A percentile compares a stretch with the other conserved stretches of the same genome.
phyloP scores from a whole-genome alignment of 139 green algal genomes.

The Micromonas commoda region DNA sequence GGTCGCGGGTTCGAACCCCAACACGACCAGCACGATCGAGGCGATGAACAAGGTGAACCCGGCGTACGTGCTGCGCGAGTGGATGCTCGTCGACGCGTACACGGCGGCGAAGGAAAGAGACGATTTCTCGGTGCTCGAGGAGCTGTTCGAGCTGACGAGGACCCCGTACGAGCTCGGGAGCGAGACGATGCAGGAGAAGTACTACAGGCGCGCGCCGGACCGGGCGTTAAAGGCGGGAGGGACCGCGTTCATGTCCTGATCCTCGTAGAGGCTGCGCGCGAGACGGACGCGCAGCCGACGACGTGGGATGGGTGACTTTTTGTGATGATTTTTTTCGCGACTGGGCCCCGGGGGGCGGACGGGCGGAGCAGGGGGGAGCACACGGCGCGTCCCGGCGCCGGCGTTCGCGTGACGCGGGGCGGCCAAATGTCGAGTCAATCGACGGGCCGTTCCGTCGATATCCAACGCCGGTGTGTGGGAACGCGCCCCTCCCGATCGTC shows the following conservation, averaged over 20 bases:
- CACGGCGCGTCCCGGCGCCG: too few relatives aligned
- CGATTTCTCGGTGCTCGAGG: constrained; percentile 31
- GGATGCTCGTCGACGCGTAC: constrained; percentile 37
- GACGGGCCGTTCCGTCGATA: too few relatives aligned
- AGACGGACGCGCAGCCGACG: neutral
- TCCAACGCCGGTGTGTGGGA: too few relatives aligned
- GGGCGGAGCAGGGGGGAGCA: too few relatives aligned
- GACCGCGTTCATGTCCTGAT: constrained; percentile 37
- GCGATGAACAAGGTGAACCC: constrained; percentile 30
- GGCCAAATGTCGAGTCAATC: too few relatives aligned
- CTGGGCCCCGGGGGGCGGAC: too few relatives aligned
- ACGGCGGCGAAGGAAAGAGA: constrained; percentile 7
- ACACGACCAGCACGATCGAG: neutral
- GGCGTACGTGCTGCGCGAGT: constrained; percentile 37
- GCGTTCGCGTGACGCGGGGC: too few relatives aligned
- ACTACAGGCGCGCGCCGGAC: constrained; percentile 26
- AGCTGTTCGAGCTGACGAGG: constrained; percentile 29
- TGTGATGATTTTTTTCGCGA: too few relatives aligned
- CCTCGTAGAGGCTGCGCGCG: constrained; percentile 26
- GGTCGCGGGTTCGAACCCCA: neutral
- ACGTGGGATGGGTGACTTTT: neutral
- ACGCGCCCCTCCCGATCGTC: too few relatives aligned
- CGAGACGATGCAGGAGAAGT: constrained; percentile 24
- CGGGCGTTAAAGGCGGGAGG: constrained; percentile 17
- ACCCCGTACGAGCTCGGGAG: constrained; percentile 30